A percentile compares a stretch with the other conserved stretches of the same genome.
These are phyloP conservation scores for Pythium sukuiense DNA, from an alignment of 352 stramenopile species.

Conservation along the genomic window DNA sequence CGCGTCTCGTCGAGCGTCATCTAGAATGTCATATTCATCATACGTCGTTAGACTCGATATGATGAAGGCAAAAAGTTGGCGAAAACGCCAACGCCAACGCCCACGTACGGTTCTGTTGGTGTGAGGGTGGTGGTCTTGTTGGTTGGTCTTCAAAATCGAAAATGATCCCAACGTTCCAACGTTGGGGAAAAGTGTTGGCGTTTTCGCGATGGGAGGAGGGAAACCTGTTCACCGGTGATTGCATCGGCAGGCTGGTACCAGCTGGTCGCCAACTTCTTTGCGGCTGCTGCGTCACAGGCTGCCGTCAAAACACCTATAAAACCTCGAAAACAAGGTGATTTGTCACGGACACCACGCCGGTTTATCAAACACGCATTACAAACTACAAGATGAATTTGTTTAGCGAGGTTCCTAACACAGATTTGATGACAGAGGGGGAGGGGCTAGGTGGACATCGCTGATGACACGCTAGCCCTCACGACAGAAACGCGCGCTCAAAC, in stretches of 20 bases:
- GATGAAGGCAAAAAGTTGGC: constrained; percentile 10
- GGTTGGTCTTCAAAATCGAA: constrained; percentile 10
- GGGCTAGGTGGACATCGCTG: constrained; percentile 7
- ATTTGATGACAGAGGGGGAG: constrained; percentile 12
- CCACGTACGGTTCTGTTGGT: constrained; percentile 15
- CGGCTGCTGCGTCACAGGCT: constrained; percentile 15
- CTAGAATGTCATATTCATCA: constrained; percentile 9
- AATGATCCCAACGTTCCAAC: constrained; percentile 14
- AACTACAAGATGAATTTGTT: neutral
- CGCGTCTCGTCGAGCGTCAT: constrained; percentile 63
- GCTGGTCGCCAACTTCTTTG: neutral
- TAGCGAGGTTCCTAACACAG: constrained; percentile 1
- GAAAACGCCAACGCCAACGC: neutral
- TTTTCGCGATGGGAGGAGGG: neutral
- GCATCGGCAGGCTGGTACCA: neutral
- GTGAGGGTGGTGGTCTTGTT: constrained; percentile 4
- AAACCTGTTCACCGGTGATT: neutral
- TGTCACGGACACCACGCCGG: neutral
- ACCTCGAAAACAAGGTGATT: constrained; percentile 21
- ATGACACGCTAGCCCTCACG: constrained; percentile 11
- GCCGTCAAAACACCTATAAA: constrained; percentile 11
- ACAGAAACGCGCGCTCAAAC: constrained; percentile 16
- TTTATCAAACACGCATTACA: neutral
- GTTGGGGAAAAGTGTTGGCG: constrained; percentile 9
- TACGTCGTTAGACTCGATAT: neutral